Base-by-base conservation (phyloP, 2,329 filamentous ascomycete genomes). In the Dactylellina haptotyla region DNA sequence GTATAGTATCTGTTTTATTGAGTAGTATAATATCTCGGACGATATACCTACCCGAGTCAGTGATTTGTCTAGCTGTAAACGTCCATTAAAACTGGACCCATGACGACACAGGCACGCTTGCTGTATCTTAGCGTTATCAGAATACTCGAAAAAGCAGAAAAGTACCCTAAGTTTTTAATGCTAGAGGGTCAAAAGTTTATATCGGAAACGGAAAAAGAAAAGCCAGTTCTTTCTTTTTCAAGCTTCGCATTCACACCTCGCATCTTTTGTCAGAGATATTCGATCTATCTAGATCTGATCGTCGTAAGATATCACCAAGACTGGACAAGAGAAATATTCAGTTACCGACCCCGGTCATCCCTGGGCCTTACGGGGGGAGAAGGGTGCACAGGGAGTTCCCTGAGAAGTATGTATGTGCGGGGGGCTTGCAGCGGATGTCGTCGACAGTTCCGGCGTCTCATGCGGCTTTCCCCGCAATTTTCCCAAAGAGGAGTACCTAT, bases 151-250 rank as follows among this genome's bases (percentile, higher is more conserved):
- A 23, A 8, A 4, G 30, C 6, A 34, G 14, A 34, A 5, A 14
- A 43, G 41, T 41, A 23, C n/a, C n/a, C n/a, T n/a, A n/a, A n/a
- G n/a, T n/a, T n/a, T n/a, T n/a, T n/a, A n/a, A n/a, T n/a, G n/a
- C n/a, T n/a, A n/a, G n/a, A n/a, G n/a, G n/a, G n/a, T n/a, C 20
- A 34, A 34, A 43, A 45, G 59, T 54, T 48, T 39, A 20, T 39
- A 48, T 57, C 25, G 61, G 57, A 65, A 65, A 65, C 61, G 61
- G 61, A 56, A 23, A 28, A 6, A 2, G 16, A 50, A 28, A n/a
- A 5, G 9, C 23, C 8, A 12, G 12, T 9, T 37, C 25, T 54
- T 48, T 45, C 59, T n/a, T 54, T 14, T 45, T 45, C 14, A 34
- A 54, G 59, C 59, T 37, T 5, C 16, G 4, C 6, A 23, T 23